These are phyloP conservation scores for Yarrowia alimentaria DNA, from an alignment of 805 yeast species.

Conservation along the genomic window DNA sequence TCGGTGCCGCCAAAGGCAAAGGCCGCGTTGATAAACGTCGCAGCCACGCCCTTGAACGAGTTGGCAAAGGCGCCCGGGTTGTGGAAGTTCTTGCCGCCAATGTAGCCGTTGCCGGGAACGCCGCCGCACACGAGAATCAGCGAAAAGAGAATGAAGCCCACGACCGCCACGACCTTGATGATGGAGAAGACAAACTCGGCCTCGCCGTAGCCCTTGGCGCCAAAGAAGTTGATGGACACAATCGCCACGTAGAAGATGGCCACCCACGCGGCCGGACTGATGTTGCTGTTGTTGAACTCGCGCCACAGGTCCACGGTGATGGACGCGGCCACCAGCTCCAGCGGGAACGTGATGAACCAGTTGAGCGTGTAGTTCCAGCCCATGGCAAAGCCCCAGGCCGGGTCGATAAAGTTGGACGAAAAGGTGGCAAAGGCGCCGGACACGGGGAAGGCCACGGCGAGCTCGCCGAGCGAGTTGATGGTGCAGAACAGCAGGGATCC, in stretches of 20 bases:
- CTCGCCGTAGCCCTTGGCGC: slow-evolving; percentile 64
- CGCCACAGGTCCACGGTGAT: slow-evolving; percentile 61
- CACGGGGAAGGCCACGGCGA: slow-evolving; percentile 65
- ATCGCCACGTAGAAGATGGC: slow-evolving; percentile 54
- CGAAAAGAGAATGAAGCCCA: slow-evolving; percentile 63
- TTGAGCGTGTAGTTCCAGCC: slow-evolving; percentile 70
- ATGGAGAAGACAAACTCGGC: slow-evolving; percentile 61
- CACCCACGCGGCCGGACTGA: slow-evolving; percentile 59
- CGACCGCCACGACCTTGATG: slow-evolving; percentile 58
- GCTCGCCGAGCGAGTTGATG: slow-evolving; percentile 64
- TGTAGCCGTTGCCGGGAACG: slow-evolving; percentile 53
- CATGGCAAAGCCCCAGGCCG: slow-evolving; percentile 67
- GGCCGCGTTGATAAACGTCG: slow-evolving; percentile 69
- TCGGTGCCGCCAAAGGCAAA: slow-evolving; percentile 74
- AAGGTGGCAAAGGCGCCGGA: slow-evolving; percentile 60
- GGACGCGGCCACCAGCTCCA: slow-evolving; percentile 65
- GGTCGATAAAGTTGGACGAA: slow-evolving; percentile 62
- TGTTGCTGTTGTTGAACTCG: slow-evolving; percentile 56
- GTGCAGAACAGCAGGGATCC: slow-evolving; percentile 65
- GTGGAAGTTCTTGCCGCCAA: slow-evolving; percentile 59
- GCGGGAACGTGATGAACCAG: slow-evolving; percentile 62
- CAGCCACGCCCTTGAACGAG: slow-evolving; percentile 66
- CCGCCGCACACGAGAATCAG: slow-evolving; percentile 55
- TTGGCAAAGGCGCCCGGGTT: slow-evolving; percentile 67
- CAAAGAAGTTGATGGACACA: slow-evolving; percentile 52